Evolutionary conservation across 352 stramenopile species (phyloP), one percentile per base, ranked within the genome.

Genomic region (Pythium insidiosum): DNA sequence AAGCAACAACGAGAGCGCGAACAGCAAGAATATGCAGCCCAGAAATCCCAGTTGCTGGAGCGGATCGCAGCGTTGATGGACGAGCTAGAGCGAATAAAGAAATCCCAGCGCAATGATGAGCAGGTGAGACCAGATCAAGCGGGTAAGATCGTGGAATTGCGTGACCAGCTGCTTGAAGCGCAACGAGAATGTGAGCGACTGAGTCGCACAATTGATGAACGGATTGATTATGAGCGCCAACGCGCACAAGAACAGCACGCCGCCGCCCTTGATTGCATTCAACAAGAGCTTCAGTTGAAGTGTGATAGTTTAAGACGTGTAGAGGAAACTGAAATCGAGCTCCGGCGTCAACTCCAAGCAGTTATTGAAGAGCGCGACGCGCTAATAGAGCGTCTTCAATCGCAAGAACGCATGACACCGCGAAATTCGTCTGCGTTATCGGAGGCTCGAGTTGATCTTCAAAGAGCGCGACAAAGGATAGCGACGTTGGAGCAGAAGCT

Each of bases 1-100:
- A 87, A 88, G 43, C 66, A 60, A 26, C 78, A 87, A 37, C 68
- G 68, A 18, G 68, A 84, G 9, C 50, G 61, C 7, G 70, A 74
- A 18, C 26, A 49, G 1, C 16, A 16, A 3, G 56, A 58, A 7
- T 74, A 65, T 28, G 34, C 48, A 18, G 28, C 53, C 1, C 50
- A 65, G 10, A 56, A 73, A 26, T 48, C 47, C 38, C 37, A 59
- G 16, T 44, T 68, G 0, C 47, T 69, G 23, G 24, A 35, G 13
- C 30, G 39, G 11, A 63, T 76, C 20, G 26, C 39, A 3, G 16
- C 26, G 2, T 28, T 68, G 15, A 66, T 31, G 4, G 39, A 23
- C 7, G 56, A 66, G 18, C 23, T 58, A 2, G 31, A 51, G 13
- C 23, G 39, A 38, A 55, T 34, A 43, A 25, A 15, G 28, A 13